These are phyloP conservation scores for Candida anutae DNA, from an alignment of 1,139 yeast genomes.

Conservation along the genomic window DNA sequence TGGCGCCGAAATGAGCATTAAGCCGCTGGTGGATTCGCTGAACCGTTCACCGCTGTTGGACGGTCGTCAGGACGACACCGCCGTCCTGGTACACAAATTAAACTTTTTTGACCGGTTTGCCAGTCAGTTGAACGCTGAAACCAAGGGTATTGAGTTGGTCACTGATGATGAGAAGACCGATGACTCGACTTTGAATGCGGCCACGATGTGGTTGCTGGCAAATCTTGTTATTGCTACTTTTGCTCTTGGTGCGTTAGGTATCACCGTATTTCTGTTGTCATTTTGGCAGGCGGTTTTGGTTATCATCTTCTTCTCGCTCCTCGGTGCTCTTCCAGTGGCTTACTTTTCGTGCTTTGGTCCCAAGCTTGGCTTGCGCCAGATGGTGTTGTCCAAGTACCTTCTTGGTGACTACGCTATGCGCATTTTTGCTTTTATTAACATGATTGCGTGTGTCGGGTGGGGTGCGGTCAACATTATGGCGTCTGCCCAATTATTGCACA, in stretches of 20 bases:
- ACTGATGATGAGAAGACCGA: slow-evolving; percentile 65
- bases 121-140: slow-evolving; percentile 43
- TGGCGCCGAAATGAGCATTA: slow-evolving; percentile 1
- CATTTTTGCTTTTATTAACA: slow-evolving; percentile 69
- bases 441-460: slow-evolving; percentile 91
- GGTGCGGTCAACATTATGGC: slow-evolving; percentile 90
- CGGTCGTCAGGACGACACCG: slow-evolving; percentile 16
- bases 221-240: slow-evolving; percentile 83
- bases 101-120: slow-evolving; percentile 20
- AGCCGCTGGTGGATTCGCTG: slow-evolving; percentile 2
- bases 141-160: slow-evolving; percentile 61
- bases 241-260: slow-evolving; percentile 76
- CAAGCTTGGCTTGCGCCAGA: slow-evolving; percentile 79
- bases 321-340: slow-evolving; percentile 78
- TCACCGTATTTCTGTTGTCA: slow-evolving; percentile 43
- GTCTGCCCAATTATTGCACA: slow-evolving; percentile 75
- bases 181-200: slow-evolving; percentile 56
- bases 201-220: slow-evolving; percentile 91
- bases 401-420: slow-evolving; percentile 72
- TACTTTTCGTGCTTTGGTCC: slow-evolving; percentile 81
- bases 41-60: background rate
- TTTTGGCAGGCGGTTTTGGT: slow-evolving; percentile 60
- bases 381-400: slow-evolving; percentile 72
- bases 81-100: slow-evolving; percentile 11
- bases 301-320: slow-evolving; percentile 61